A percentile compares a stretch with the other conserved stretches of the same genome.
phyloP scores from a whole-genome alignment of 2,329 filamentous ascomycete genomes.

The Aspergillus carbonarius region DNA sequence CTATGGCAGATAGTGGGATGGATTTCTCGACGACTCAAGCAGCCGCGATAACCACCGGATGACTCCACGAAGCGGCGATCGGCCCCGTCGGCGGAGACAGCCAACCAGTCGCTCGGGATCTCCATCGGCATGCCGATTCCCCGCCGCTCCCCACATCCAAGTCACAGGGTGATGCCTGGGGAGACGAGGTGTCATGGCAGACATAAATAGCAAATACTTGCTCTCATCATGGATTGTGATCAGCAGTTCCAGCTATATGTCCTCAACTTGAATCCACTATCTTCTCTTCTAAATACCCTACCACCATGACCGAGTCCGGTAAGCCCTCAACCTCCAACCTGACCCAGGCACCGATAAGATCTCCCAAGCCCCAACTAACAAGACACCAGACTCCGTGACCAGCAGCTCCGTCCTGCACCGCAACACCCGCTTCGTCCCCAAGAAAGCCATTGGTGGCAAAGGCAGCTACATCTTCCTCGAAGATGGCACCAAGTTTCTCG shows the following conservation, averaged over 20 bases:
- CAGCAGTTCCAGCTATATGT: not conserved
- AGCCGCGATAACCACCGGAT: not conserved
- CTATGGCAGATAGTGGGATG: not conserved
- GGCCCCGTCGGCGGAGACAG: conserved; percentile 12
- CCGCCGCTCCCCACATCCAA: conserved; percentile 14
- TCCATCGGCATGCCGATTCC: conserved; percentile 31
- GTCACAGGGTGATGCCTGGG: not conserved
- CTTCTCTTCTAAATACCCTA: not conserved
- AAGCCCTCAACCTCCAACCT: not conserved
- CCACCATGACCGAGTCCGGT: conserved; percentile 8
- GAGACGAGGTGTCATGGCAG: not conserved
- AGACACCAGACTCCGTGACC: not conserved
- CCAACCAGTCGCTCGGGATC: conserved; percentile 33
- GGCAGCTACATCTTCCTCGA: conserved; percentile 55
- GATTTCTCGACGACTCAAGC: not conserved
- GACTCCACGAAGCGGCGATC: not conserved
- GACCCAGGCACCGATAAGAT: not conserved
- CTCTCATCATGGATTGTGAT: not conserved
- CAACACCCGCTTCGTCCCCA: conserved; percentile 48
- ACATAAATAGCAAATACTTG: not conserved
- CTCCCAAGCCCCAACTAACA: not conserved
- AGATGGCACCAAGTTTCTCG: conserved; percentile 63
- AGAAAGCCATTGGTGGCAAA: conserved; percentile 49
- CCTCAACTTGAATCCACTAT: not conserved
- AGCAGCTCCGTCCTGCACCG: conserved; percentile 52